Evolutionary conservation across 75 land plant species (phyloP).

Genomic region (Pinus tabuliformis): DNA sequence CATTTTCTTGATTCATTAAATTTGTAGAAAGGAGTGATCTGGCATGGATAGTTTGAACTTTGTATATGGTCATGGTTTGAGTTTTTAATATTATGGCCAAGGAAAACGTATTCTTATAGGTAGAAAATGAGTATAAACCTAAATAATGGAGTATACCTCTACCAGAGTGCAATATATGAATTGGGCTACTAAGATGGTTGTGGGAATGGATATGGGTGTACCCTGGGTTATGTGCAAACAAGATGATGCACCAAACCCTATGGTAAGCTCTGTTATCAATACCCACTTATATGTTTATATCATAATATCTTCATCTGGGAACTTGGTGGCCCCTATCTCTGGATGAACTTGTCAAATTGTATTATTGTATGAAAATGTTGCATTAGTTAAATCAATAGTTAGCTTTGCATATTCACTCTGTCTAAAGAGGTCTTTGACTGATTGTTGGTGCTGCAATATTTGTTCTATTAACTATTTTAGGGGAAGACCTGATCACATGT

Average conservation of each 20-base stretch:
- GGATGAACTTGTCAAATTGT: neutral
- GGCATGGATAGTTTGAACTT: neutral
- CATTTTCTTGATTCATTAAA: neutral
- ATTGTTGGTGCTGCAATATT: too few relatives aligned
- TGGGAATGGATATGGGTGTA: slow-evolving; percentile 58
- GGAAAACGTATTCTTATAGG: slow-evolving; percentile 23
- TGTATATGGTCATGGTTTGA: neutral
- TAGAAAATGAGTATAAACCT: slow-evolving; percentile 93
- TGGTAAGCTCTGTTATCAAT: slow-evolving; percentile 38
- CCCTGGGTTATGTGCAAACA: slow-evolving; percentile 99
- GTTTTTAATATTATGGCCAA: neutral
- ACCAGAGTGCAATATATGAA: slow-evolving; percentile 63
- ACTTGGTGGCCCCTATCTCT: neutral
- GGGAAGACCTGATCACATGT: neutral
- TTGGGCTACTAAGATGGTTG: slow-evolving; percentile 93
- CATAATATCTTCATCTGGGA: neutral
- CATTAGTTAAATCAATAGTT: neutral
- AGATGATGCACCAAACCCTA: slow-evolving; percentile 82
- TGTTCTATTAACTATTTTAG: too few relatives aligned
- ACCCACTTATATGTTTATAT: neutral
- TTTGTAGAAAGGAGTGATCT: neutral
- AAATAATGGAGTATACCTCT: slow-evolving; percentile 45
- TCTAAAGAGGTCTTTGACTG: too few relatives aligned
- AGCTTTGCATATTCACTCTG: too few relatives aligned
- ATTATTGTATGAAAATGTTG: neutral